phyloP scores from a whole-genome alignment of 78 protist genomes.

The Dictyostelium capitatum region DNA sequence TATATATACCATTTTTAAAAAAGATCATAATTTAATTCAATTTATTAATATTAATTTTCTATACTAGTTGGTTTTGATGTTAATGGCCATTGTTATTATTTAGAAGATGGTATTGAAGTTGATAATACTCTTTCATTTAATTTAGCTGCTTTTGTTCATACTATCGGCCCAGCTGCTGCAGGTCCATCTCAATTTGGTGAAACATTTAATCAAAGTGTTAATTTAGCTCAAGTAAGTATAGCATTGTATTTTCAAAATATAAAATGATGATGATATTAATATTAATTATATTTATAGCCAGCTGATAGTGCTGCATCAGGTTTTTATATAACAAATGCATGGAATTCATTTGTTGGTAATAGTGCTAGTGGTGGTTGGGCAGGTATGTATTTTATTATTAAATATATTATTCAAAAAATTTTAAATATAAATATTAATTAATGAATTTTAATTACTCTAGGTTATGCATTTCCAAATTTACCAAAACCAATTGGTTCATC shows the following conservation, averaged over 20 bases:
- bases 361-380: constrained; percentile 68
- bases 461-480: constrained; percentile 84
- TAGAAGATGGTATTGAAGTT: constrained; percentile 89
- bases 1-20: too few species aligned
- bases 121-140: constrained; percentile 79
- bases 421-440: too few species aligned
- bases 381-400: too few species aligned
- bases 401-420: too few species aligned
- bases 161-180: constrained; percentile 77
- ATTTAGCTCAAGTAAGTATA: constrained; percentile 40
- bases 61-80: constrained; percentile 71
- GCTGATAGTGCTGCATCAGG: constrained; percentile 87
- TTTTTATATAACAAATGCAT: constrained; percentile 88
- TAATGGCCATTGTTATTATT: constrained; percentile 84
- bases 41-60: too few species aligned
- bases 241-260: too few species aligned
- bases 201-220: neutral
- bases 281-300: constrained; percentile 53
- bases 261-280: too few species aligned
- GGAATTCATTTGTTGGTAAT: constrained; percentile 85
- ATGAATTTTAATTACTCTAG: too few species aligned
- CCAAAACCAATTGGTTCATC: constrained; percentile 58
- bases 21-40: too few species aligned
- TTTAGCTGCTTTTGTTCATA: constrained; percentile 82
- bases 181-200: constrained; percentile 78